Evolutionary conservation across 805 yeast species (phyloP).

Genomic region (Lipomyces mesembrius): DNA sequence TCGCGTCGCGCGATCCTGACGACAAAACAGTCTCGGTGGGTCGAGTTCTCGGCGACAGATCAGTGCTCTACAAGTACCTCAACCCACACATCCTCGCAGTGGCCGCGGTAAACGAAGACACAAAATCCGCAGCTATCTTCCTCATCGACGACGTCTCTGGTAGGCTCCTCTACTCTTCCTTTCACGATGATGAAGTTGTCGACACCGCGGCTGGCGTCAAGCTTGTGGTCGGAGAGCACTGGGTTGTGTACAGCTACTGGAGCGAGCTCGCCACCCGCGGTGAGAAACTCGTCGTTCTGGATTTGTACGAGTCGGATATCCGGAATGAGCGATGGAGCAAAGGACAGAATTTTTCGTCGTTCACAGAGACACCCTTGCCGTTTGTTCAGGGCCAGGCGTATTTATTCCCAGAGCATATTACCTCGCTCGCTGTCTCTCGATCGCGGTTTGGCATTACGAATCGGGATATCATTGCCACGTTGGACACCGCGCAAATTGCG

Average conservation of each 20-base stretch:
- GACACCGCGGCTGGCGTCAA: slow-evolving; percentile 53
- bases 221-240: slow-evolving; percentile 77
- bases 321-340: slow-evolving; percentile 53
- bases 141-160: slow-evolving; percentile 77
- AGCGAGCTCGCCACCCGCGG: slow-evolving; percentile 50
- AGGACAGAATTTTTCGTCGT: slow-evolving; percentile 44
- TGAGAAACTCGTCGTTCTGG: slow-evolving; percentile 69
- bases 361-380: slow-evolving; percentile 51
- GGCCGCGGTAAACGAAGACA: slow-evolving; percentile 49
- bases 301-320: slow-evolving; percentile 69
- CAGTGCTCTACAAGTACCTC: slow-evolving; percentile 81
- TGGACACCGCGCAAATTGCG: slow-evolving; percentile 61
- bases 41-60: slow-evolving; percentile 65
- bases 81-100: slow-evolving; percentile 68
- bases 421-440: slow-evolving; percentile 56
- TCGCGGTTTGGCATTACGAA: slow-evolving; percentile 71
- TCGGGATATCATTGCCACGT: slow-evolving; percentile 64
- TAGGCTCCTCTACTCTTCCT: slow-evolving; percentile 54
- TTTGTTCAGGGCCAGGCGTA: slow-evolving; percentile 61
- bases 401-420: slow-evolving; percentile 63
- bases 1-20: slow-evolving; percentile 49
- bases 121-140: slow-evolving; percentile 51
- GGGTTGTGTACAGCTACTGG: slow-evolving; percentile 72
- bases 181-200: slow-evolving; percentile 50
- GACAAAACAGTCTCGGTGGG: slow-evolving; percentile 65